Evolutionary conservation across 306 rosid species (phyloP).

Genomic region (Cicer chorassanicum): DNA sequence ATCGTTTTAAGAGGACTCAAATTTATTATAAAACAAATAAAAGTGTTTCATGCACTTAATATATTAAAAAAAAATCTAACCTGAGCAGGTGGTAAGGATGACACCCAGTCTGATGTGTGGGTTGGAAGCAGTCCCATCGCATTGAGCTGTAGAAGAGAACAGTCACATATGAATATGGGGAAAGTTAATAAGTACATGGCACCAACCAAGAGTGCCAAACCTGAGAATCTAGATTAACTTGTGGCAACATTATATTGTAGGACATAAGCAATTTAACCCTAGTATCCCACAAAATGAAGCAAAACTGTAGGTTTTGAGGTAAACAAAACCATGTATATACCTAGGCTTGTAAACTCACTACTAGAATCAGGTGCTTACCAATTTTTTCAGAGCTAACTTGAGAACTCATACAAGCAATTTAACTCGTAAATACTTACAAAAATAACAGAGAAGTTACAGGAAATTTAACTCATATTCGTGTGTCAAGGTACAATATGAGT

Average conservation of each 20-base stretch:
- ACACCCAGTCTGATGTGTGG: conserved; percentile 97
- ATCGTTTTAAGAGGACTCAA: conserved; percentile 11
- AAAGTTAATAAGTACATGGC: background rate
- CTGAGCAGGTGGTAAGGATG: conserved; percentile 91
- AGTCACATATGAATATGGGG: conserved; percentile 6
- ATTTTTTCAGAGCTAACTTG: background rate
- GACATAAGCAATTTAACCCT: conserved; percentile 27
- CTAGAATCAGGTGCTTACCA: background rate
- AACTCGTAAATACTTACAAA: background rate
- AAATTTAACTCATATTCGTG: conserved; percentile 1
- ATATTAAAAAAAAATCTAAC: conserved; percentile 50
- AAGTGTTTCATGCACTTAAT: background rate
- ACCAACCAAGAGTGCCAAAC: conserved; percentile 9
- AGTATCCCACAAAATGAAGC: conserved; percentile 23
- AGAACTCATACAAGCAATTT: conserved; percentile 21
- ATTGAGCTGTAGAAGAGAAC: conserved; percentile 70
- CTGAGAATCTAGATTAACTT: conserved; percentile 2
- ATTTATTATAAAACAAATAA: background rate
- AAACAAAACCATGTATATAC: background rate
- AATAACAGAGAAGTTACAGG: background rate
- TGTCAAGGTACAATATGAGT: conserved; percentile 11
- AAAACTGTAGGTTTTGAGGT: conserved; percentile 13
- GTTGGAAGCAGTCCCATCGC: conserved; percentile 96
- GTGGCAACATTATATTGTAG: background rate
- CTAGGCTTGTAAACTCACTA: background rate